phyloP scores from a whole-genome alignment of 176 grass and related monocot species.

The Triticum dicoccoides region DNA sequence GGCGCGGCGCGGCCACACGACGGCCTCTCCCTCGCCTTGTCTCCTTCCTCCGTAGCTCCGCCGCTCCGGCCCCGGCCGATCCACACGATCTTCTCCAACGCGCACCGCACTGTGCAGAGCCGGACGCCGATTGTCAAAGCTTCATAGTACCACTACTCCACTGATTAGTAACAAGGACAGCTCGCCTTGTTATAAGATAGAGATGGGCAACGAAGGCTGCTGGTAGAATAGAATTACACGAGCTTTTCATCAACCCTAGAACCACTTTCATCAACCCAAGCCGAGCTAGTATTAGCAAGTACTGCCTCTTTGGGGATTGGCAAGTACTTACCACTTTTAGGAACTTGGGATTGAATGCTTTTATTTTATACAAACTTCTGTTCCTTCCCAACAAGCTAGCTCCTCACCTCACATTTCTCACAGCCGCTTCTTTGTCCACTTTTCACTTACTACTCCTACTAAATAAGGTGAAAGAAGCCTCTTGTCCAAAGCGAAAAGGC shows the following conservation, averaged over 20 bases:
- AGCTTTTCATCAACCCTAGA: too few species aligned
- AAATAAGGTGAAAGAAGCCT: neutral
- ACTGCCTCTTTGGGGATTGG: neutral
- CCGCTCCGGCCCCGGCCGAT: neutral
- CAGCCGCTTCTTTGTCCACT: neutral
- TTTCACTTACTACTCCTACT: neutral
- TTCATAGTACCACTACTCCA: neutral
- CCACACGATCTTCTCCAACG: neutral
- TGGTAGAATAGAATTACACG: too few species aligned
- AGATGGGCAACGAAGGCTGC: too few species aligned
- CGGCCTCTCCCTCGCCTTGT: too few species aligned
- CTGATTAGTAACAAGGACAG: too few species aligned
- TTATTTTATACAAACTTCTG: neutral
- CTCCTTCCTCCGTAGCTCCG: too few species aligned
- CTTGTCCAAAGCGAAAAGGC: neutral
- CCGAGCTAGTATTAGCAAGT: too few species aligned
- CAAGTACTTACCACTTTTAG: neutral
- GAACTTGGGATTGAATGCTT: conserved; percentile 30
- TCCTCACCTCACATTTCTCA: neutral
- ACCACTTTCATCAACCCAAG: too few species aligned
- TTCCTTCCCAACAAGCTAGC: neutral
- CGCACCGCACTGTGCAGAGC: neutral
- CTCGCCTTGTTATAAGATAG: too few species aligned
- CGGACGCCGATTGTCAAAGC: neutral
- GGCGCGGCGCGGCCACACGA: too few species aligned